phyloP scores from a whole-genome alignment of 2,329 filamentous ascomycete genomes.

The Hypoxylon sp. region DNA sequence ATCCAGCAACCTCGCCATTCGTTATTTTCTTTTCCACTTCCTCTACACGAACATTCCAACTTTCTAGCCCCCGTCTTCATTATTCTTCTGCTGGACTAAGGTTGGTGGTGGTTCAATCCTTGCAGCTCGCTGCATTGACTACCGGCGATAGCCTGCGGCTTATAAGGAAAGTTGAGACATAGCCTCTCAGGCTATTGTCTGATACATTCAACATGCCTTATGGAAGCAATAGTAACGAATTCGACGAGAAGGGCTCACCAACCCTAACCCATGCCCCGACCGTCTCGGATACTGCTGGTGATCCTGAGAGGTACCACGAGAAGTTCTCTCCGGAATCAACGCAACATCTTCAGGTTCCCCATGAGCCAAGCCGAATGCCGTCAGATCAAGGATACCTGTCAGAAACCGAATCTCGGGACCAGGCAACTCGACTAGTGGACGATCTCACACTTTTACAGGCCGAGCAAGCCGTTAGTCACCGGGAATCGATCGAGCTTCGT shows the following conservation, averaged over 20 bases:
- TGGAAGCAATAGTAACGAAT: conserved; percentile 25
- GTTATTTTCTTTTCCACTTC: conserved; percentile 20
- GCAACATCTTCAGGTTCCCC: conserved; percentile 46
- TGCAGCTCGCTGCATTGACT: conserved; percentile 4
- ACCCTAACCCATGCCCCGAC: conserved; percentile 47
- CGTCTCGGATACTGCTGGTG: conserved; percentile 45
- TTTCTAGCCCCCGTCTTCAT: background rate
- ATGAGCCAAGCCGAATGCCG: conserved; percentile 30
- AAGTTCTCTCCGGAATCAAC: conserved; percentile 33
- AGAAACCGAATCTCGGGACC: conserved; percentile 48
- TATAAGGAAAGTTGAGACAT: background rate
- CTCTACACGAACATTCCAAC: background rate
- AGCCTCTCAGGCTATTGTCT: conserved; percentile 1
- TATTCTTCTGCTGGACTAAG: background rate
- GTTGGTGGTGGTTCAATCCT: conserved; percentile 9
- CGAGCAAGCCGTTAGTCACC: conserved; percentile 51
- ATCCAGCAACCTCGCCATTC: conserved; percentile 26
- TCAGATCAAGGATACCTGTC: conserved; percentile 45
- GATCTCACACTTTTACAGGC: conserved; percentile 54
- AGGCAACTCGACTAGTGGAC: conserved; percentile 51
- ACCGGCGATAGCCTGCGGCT: conserved; percentile 2
- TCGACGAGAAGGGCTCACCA: conserved; percentile 48
- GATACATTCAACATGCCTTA: conserved; percentile 31
- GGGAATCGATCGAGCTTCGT: conserved; percentile 45
- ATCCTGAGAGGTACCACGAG: conserved; percentile 36